Evolutionary conservation across 352 stramenopile species (phyloP).

Genomic region (Achlya hypogyna): DNA sequence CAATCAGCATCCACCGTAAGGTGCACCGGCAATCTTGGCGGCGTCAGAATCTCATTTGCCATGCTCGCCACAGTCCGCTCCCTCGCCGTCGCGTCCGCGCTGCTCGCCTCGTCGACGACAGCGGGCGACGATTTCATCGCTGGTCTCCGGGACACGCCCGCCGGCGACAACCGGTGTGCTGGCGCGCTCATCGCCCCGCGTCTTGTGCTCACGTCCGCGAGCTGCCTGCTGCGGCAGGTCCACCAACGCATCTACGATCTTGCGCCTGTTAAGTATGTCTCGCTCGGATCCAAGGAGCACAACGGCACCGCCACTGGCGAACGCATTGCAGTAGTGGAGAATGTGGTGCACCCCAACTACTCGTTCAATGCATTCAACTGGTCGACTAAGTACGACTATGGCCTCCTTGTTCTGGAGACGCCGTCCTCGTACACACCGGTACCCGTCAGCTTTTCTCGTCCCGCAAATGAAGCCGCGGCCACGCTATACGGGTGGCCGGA

Average conservation of each 20-base stretch:
- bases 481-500: too few relatives aligned
- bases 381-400: slow-evolving; percentile 26
- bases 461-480: too few relatives aligned
- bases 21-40: not conserved
- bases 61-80: not conserved
- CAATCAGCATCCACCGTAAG: too few relatives aligned
- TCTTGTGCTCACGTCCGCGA: slow-evolving; percentile 36
- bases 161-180: slow-evolving; percentile 24
- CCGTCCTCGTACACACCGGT: not conserved
- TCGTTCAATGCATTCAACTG: slow-evolving; percentile 18
- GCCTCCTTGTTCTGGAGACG: slow-evolving; percentile 29
- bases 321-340: not conserved
- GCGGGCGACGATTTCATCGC: slow-evolving; percentile 18
- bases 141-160: slow-evolving; percentile 21
- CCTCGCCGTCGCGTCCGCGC: not conserved
- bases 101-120: not conserved
- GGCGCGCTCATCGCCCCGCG: slow-evolving; percentile 40
- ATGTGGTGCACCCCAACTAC: slow-evolving; percentile 26
- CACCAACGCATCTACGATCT: not conserved
- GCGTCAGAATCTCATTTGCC: not conserved
- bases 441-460: not conserved
- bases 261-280: not conserved
- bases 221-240: slow-evolving; percentile 25
- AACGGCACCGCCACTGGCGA: slow-evolving; percentile 1
- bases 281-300: not conserved